Conservation (phyloP, 106 monocot genomes). For the Platanthera guangdongensis region DNA sequence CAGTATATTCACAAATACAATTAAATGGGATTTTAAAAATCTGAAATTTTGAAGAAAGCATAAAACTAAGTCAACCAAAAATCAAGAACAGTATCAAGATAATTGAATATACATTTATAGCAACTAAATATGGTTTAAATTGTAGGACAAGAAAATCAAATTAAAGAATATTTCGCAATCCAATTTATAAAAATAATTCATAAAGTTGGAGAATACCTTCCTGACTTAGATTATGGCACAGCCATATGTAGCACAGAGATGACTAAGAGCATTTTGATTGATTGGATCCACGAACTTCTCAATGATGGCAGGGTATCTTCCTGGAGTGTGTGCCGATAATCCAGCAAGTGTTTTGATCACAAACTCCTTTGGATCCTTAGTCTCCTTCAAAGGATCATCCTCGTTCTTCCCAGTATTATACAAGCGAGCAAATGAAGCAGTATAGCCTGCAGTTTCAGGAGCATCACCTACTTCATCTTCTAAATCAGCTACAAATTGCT, state of each 20-base stretch:
- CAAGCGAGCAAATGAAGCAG: conserved; percentile 71
- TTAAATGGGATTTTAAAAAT: neutral
- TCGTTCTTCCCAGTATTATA: conserved; percentile 91
- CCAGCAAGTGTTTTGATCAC: conserved; percentile 61
- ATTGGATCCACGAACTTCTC: conserved; percentile 57
- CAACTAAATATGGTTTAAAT: neutral
- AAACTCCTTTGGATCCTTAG: conserved; percentile 75
- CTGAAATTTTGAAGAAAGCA: neutral
- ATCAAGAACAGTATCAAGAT: neutral
- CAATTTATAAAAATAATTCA: neutral
- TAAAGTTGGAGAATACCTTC: neutral
- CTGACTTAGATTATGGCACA: conserved; percentile 60
- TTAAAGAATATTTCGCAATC: neutral
- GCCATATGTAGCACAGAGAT: conserved; percentile 64
- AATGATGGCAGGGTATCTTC: conserved; percentile 60
- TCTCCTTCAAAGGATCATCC: conserved; percentile 78
- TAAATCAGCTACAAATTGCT: conserved; percentile 41
- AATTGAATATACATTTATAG: neutral
- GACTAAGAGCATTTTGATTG: conserved; percentile 50
- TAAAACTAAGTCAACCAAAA: conserved; percentile 3
- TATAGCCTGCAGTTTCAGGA: conserved; percentile 51
- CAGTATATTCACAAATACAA: neutral
- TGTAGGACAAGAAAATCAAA: neutral
- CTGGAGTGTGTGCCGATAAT: conserved; percentile 55
- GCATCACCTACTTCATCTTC: conserved; percentile 49